A percentile compares a stretch with the other conserved stretches of the same genome.
phyloP scores from a whole-genome alignment of 1,139 yeast species.

The Geotrichum carabidarum region DNA sequence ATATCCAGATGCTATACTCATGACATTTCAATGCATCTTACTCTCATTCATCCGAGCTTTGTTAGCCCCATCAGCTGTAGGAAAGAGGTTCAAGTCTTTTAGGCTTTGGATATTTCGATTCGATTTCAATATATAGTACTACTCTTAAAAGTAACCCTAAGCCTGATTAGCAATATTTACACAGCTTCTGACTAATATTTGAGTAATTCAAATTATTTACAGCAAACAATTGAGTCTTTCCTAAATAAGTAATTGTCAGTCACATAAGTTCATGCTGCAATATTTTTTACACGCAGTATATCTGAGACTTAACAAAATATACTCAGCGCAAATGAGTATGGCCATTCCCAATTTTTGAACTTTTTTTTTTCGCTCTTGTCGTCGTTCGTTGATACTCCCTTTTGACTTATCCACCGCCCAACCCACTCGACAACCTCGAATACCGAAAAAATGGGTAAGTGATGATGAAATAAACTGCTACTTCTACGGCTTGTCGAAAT shows the following conservation, averaged over 20 bases:
- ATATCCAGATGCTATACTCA: too few species aligned
- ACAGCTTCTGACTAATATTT: too few species aligned
- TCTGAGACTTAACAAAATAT: neutral
- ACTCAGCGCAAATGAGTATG: neutral
- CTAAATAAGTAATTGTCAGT: neutral
- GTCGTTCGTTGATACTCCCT: slow-evolving; percentile 12
- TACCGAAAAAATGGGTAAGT: slow-evolving; percentile 17
- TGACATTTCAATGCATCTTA: too few species aligned
- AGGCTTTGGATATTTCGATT: too few species aligned
- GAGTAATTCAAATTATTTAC: too few species aligned
- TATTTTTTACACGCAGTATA: neutral
- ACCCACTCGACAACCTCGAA: slow-evolving; percentile 17
- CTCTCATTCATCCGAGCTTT: too few species aligned
- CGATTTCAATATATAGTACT: too few species aligned
- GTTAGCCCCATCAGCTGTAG: too few species aligned
- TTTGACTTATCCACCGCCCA: slow-evolving; percentile 14
- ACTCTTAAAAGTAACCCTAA: too few species aligned
- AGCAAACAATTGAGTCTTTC: too few species aligned
- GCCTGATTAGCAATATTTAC: too few species aligned
- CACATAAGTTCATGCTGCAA: neutral
- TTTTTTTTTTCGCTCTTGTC: slow-evolving; percentile 3
- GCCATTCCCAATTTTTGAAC: slow-evolving; percentile 2
- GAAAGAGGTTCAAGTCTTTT: too few species aligned
- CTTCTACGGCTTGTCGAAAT: neutral
- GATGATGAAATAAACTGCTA: neutral